Base-by-base conservation (phyloP, 371 early-diverging fungal species). In the Lichtheimia corymbifera region DNA sequence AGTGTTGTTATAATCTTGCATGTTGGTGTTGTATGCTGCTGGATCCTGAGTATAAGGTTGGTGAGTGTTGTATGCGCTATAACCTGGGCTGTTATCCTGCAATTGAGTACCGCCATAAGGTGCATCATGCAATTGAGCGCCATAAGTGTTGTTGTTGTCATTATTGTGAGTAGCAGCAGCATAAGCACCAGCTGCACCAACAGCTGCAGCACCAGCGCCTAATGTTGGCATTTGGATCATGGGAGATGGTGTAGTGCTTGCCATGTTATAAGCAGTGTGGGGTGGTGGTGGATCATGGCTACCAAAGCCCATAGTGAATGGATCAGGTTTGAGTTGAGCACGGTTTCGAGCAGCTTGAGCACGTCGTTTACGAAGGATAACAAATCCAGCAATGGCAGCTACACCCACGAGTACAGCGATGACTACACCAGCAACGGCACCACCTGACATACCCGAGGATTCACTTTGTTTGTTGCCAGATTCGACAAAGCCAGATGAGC, bases 271-370 rank as follows among this genome's bases (percentile, higher is more conserved):
- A 9, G 64, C 64, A 13, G 59, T 55, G 40, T 64, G 61, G 5
- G 68, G 64, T 25, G 64, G 62, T 25, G 71, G 69, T 53, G 66
- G 62, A 40, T 73, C 64, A 30, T 71, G 73, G 53, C 71, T 79
- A 22, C 80, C 77, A 50, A 74, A 79, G 5, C 80, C 80, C 74
- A 79, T 76, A 18, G 73, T 80, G 41, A 80, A 80, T 9, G 80
- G 80, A 62, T 79, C 80, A 18, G 70, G 70, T 25, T 77, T 73
- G 47, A 45, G 25, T 4, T 17, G 45, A n/a, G 28, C 17, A n/a
- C 45, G 44, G 15, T 42, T 44, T 28, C 43, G 47, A n/a, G 18
- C 45, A 22, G 43, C 47, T 20, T 18, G 25, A 35, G 35, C 35
- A 22, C 24, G 40, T 45, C 54, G 47, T 30, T 44, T 55, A 17